A percentile compares a stretch with the other conserved stretches of the same genome.
Evolutionary conservation across 1,284 basidiomycete genomes (phyloP).

Genomic region (Phylloporus gajari): DNA sequence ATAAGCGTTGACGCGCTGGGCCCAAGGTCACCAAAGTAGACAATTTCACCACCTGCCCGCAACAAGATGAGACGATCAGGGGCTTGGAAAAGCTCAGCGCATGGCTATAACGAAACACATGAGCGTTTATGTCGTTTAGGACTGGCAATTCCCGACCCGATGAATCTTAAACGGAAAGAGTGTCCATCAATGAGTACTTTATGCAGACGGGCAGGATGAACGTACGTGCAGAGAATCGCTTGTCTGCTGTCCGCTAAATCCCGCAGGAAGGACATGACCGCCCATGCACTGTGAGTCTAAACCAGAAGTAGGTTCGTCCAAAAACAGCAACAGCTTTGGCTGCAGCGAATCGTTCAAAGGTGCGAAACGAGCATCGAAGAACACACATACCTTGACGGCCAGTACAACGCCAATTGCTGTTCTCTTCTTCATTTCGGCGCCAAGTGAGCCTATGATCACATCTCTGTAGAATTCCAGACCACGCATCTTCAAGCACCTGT

Average conservation of each 20-base stretch:
- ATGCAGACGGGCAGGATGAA: constrained; percentile 39
- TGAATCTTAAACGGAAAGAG: constrained; percentile 27
- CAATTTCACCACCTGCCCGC: constrained; percentile 77
- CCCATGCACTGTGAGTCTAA: constrained; percentile 92
- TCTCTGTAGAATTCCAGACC: constrained; percentile 78
- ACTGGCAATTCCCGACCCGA: constrained; percentile 28
- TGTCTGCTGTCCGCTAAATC: constrained; percentile 84
- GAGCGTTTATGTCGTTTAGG: background rate
- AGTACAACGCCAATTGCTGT: constrained; percentile 64
- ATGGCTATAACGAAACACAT: constrained; percentile 61
- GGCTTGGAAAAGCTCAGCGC: constrained; percentile 72
- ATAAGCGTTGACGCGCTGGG: constrained; percentile 65
- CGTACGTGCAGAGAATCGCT: constrained; percentile 80
- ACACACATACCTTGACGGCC: constrained; percentile 12
- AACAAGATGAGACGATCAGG: constrained; percentile 73
- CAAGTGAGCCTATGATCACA: constrained; percentile 80
- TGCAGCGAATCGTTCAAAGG: background rate
- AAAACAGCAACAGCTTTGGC: constrained; percentile 15
- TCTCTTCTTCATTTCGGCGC: constrained; percentile 82
- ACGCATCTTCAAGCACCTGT: constrained; percentile 82
- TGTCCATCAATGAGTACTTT: background rate
- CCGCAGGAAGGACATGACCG: constrained; percentile 82
- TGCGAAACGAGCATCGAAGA: background rate
- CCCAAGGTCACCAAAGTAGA: constrained; percentile 84
- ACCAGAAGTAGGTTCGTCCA: constrained; percentile 67